Conservation (phyloP, 164 flowering plant genomes). For the Akebia trifoliata region DNA sequence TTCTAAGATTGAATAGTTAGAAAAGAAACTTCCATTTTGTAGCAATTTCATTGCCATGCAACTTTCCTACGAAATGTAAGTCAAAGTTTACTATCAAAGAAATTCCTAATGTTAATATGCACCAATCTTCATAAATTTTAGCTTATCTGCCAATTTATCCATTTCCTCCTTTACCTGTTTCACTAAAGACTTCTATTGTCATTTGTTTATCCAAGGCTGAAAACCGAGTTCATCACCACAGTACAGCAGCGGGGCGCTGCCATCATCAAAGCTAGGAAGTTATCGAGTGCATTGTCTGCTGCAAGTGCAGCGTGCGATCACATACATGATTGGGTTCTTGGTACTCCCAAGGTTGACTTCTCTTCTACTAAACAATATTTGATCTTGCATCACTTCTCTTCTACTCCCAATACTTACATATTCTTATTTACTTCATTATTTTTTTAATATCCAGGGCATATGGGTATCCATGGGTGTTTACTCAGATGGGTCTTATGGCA, state of each 20-base stretch:
- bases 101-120: no score
- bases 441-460: constrained; percentile 41
- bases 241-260: constrained; percentile 81
- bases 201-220: constrained; percentile 60
- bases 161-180: no score
- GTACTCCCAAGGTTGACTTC: constrained; percentile 85
- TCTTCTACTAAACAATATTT: no score
- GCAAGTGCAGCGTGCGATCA: constrained; percentile 90
- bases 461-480: constrained; percentile 94
- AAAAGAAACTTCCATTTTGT: no score
- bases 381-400: no score
- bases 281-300: constrained; percentile 83
- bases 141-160: no score
- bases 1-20: no score
- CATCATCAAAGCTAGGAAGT: constrained; percentile 67
- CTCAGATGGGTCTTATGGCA: constrained; percentile 81
- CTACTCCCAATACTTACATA: no score
- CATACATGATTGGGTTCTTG: constrained; percentile 73
- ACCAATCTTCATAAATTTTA: no score
- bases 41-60: no score
- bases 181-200: background rate
- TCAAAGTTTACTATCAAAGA: no score
- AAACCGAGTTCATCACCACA: constrained; percentile 53
- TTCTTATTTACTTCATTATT: background rate
- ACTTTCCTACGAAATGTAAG: no score